Evolutionary conservation across 2,329 filamentous ascomycete genomes (phyloP).

Genomic region (Aplosporella prunicola): DNA sequence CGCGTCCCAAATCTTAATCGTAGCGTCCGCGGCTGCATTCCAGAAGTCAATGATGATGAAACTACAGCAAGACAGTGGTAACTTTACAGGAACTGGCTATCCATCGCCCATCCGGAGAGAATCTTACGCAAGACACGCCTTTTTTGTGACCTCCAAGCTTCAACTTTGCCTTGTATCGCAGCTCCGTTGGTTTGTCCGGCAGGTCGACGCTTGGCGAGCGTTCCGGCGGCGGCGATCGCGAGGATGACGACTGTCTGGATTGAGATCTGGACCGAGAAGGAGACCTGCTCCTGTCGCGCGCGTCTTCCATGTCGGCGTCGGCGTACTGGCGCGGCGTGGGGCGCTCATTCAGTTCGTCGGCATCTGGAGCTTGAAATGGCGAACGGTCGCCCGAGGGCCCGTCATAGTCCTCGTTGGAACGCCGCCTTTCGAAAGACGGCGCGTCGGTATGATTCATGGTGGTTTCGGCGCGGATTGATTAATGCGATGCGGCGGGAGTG

Average conservation of each 20-base stretch:
- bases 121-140: constrained; percentile 74
- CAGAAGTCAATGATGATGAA: constrained; percentile 2
- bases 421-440: constrained; percentile 22
- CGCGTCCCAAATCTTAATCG: constrained; percentile 85
- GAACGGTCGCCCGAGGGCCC: constrained; percentile 23
- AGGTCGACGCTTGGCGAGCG: constrained; percentile 11
- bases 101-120: constrained; percentile 83
- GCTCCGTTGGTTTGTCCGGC: constrained; percentile 38
- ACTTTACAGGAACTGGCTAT: constrained; percentile 74
- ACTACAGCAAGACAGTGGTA: no score
- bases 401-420: constrained; percentile 19
- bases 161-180: constrained; percentile 62
- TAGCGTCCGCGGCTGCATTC: constrained; percentile 64
- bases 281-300: constrained; percentile 19
- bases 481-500: not conserved
- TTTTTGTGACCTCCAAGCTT: constrained; percentile 68
- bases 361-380: constrained; percentile 17
- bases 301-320: constrained; percentile 18
- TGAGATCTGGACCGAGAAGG: constrained; percentile 14
- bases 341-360: constrained; percentile 25
- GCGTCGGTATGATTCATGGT: constrained; percentile 11
- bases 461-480: not conserved
- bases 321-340: constrained; percentile 23
- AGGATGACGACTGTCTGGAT: constrained; percentile 12
- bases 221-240: constrained; percentile 14